Base-by-base conservation (phyloP, 139 green algal species). In the Spirogloea muscicola region DNA sequence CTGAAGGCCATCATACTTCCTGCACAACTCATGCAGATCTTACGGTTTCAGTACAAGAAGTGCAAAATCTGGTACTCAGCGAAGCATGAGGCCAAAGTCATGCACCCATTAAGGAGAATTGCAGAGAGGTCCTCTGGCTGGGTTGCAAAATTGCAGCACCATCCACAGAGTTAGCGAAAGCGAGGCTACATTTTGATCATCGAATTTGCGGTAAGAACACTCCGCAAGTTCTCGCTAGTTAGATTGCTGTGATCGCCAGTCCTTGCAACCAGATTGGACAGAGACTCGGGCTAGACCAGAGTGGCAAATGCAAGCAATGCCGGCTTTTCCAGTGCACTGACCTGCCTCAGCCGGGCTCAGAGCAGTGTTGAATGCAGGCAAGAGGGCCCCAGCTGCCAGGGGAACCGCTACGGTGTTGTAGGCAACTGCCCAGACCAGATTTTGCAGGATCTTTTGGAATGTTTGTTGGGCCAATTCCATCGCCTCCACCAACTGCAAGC, bases 331-430 rank as follows among this genome's bases (percentile, higher is more conserved):
- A 33, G 49, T 7, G 49, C 2, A 33, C 2, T 1, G 49, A 70
- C 61, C 61, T 0, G 91, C 90, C 4, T 86, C 70, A 0, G 87
- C 86, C 9, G 93, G 92, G 68, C 86, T 91, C 1, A 97, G 87
- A 1, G 86, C 85, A 2, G 96, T 49, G 48, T 90, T 92, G 48
- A 82, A 85, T 2, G 48, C 48, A 0, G 43, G 43, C 1, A 74
- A 85, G 1, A 86, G 64, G 7, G 49, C 74, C 48, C 93, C 93
- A 4, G 90, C 92, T 0, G 93, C 93, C 43, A 96, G 59, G 0
- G 93, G 93, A 16, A 97, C 90, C 46, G 87, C 91, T 29, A 96
- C 68, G 2, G 88, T 58, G 81, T 97, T 97, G 84, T 97, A 97
- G 0, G 81, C 80, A 18, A 97, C 73, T 33, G 93, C 92, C 89